Evolutionary conservation across 2,329 filamentous ascomycete genomes (phyloP).

Genomic region (Fusarium sp.): DNA sequence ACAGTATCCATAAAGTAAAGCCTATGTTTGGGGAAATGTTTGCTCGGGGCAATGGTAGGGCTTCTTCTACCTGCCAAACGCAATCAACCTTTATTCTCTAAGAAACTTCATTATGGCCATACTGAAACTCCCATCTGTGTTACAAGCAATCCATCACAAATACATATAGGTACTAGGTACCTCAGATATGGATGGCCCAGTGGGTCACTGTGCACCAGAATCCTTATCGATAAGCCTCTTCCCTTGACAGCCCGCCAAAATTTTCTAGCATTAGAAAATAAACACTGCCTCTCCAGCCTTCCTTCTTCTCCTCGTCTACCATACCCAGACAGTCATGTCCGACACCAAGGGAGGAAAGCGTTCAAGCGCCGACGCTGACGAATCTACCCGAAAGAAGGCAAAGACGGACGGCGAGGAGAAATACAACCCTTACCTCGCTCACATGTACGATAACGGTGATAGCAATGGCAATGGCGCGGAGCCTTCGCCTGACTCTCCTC

Average conservation of each 20-base stretch:
- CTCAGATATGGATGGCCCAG: no score
- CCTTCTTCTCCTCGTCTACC: constrained; percentile 45
- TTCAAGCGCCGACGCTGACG: constrained; percentile 60
- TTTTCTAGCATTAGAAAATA: constrained; percentile 45
- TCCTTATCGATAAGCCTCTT: constrained; percentile 54
- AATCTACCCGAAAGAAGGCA: constrained; percentile 59
- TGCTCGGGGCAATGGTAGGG: no score
- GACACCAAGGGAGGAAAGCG: constrained; percentile 59
- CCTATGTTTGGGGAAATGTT: not conserved
- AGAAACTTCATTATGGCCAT: no score
- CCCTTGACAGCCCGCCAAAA: constrained; percentile 46
- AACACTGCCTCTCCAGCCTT: constrained; percentile 29
- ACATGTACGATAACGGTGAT: constrained; percentile 76
- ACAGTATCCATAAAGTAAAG: not conserved
- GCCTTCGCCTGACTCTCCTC: constrained; percentile 59
- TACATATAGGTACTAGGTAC: no score
- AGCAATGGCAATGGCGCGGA: constrained; percentile 55
- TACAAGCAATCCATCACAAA: no score
- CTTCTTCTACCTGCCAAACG: no score
- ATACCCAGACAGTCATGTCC: constrained; percentile 53
- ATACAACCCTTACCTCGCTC: constrained; percentile 90
- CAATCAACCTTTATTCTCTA: constrained; percentile 17
- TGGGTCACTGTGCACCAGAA: no score
- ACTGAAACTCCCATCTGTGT: no score
- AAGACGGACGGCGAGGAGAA: constrained; percentile 55